Evolutionary conservation across 2,329 filamentous ascomycete genomes (phyloP).

Genomic region (Exophiala spinifera): DNA sequence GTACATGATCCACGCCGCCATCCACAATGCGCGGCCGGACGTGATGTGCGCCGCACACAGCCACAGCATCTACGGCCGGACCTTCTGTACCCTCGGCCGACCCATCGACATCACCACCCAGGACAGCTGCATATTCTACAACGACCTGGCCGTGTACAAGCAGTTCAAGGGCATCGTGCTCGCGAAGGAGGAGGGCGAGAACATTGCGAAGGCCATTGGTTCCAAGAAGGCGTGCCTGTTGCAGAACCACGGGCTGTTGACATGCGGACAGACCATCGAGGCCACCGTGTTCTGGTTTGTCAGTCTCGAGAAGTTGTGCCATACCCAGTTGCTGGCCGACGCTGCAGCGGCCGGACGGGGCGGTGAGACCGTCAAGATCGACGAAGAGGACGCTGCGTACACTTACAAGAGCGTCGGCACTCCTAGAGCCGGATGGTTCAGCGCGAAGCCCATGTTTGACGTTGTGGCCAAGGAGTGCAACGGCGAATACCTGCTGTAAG

Average conservation of each 20-base stretch:
- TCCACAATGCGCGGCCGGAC: conserved; percentile 58
- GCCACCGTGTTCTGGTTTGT: conserved; percentile 56
- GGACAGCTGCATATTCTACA: conserved; percentile 54
- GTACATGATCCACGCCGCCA: conserved; percentile 60
- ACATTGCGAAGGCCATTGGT: conserved; percentile 39
- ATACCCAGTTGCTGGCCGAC: conserved; percentile 53
- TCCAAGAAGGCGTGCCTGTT: conserved; percentile 42
- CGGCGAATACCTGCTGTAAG: conserved; percentile 49
- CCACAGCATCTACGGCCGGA: conserved; percentile 58
- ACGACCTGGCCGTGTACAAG: conserved; percentile 39
- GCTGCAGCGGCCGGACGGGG: conserved; percentile 57
- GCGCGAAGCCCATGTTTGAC: conserved; percentile 69
- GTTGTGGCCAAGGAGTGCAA: conserved; percentile 61
- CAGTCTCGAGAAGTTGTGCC: conserved; percentile 54
- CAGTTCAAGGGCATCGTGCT: conserved; percentile 42
- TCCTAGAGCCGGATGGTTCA: conserved; percentile 64
- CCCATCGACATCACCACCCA: conserved; percentile 59
- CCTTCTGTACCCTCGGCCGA: conserved; percentile 61
- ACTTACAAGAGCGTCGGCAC: conserved; percentile 66
- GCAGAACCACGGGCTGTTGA: conserved; percentile 43
- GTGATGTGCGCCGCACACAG: conserved; percentile 58
- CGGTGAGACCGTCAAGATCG: conserved; percentile 63
- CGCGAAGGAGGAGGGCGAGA: conserved; percentile 39
- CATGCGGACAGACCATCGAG: conserved; percentile 41
- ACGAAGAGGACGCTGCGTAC: conserved; percentile 64